These are phyloP conservation scores for Leccinum huronense DNA, from an alignment of 1,284 basidiomycete genomes.

Conservation along the genomic window DNA sequence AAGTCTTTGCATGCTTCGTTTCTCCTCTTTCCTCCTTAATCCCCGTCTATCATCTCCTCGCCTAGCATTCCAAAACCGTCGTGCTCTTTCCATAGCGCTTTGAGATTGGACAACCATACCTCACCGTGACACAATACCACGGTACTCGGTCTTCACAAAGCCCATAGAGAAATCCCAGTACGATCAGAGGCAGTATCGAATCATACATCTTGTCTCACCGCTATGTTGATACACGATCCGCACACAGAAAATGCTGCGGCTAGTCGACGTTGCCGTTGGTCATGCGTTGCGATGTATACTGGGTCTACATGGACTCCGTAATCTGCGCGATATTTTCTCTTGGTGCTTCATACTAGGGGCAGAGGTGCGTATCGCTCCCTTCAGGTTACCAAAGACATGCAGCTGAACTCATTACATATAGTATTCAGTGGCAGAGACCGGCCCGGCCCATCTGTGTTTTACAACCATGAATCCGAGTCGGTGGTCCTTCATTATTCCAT, in stretches of 20 bases:
- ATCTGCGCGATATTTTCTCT: no score
- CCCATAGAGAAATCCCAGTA: constrained; percentile 74
- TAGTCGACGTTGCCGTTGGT: constrained; percentile 94
- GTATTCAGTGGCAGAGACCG: no score
- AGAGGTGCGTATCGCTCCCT: no score
- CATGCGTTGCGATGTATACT: constrained; percentile 41
- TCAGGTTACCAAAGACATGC: no score
- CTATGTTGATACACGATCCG: constrained; percentile 82
- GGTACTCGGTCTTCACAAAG: constrained; percentile 59
- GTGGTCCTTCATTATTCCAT: no score
- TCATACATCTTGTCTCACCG: constrained; percentile 85
- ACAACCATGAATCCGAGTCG: no score
- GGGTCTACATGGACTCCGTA: no score
- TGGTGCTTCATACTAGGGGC: no score
- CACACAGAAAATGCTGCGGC: constrained; percentile 95
- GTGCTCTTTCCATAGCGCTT: constrained; percentile 25
- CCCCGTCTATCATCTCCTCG: not conserved
- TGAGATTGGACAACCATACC: constrained; percentile 25
- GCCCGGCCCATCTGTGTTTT: no score
- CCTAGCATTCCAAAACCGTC: constrained; percentile 4
- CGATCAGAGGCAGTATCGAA: constrained; percentile 76
- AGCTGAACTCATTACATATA: no score
- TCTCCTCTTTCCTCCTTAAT: constrained; percentile 16
- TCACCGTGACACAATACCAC: constrained; percentile 32
- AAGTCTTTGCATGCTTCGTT: constrained; percentile 12